A percentile compares a stretch with the other conserved stretches of the same genome.
Evolutionary conservation across 208 protist genomes (phyloP).

Genomic region (Trypanosoma vivax): DNA sequence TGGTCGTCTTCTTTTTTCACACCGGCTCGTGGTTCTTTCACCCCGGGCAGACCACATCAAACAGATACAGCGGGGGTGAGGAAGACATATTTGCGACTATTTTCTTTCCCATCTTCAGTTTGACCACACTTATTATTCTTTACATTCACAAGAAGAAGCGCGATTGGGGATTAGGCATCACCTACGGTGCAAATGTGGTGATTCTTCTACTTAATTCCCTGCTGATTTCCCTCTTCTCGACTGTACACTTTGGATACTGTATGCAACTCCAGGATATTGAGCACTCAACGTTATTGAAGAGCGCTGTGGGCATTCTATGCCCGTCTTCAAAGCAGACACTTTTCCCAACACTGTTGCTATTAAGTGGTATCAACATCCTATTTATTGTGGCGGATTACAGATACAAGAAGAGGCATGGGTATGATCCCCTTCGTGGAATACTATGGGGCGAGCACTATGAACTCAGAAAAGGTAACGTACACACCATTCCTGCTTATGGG

Average conservation of each 20-base stretch:
- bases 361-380: constrained; percentile 26
- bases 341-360: constrained; percentile 18
- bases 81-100: constrained; percentile 26
- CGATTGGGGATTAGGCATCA: constrained; percentile 41
- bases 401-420: constrained; percentile 54
- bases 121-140: constrained; percentile 34
- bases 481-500: background rate
- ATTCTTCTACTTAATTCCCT: constrained; percentile 58
- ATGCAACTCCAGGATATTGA: constrained; percentile 11
- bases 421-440: constrained; percentile 58
- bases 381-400: constrained; percentile 60
- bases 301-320: constrained; percentile 3
- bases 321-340: constrained; percentile 14
- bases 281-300: background rate
- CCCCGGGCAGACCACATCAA: constrained; percentile 13
- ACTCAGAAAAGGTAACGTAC: constrained; percentile 17
- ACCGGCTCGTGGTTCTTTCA: constrained; percentile 40
- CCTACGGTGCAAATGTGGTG: constrained; percentile 45
- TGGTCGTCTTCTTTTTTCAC: constrained; percentile 55
- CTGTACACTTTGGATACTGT: constrained; percentile 63
- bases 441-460: constrained; percentile 61
- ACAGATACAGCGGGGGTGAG: background rate
- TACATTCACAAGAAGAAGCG: constrained; percentile 71
- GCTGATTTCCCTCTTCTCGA: constrained; percentile 49
- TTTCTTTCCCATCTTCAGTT: constrained; percentile 59